A percentile compares a stretch with the other conserved stretches of the same genome.
phyloP scores from a whole-genome alignment of 306 rosid genomes.

The Corylus avellana region DNA sequence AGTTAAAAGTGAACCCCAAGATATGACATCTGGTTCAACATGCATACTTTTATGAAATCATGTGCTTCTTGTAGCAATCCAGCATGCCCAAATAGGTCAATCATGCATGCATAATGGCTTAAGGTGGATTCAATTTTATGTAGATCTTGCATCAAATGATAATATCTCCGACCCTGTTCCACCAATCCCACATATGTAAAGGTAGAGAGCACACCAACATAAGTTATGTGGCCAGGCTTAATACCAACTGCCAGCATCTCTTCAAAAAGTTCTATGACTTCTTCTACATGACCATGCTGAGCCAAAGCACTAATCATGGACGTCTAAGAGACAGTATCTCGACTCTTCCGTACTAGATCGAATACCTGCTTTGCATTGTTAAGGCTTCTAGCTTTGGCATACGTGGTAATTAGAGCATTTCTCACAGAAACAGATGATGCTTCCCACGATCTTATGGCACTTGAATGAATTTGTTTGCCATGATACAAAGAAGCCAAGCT shows the following conservation, averaged over 20 bases:
- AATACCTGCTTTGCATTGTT: conserved; percentile 64
- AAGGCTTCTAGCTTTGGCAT: conserved; percentile 81
- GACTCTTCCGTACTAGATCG: conserved; percentile 37
- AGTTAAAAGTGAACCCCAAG: conserved; percentile 88
- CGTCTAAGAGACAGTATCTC: conserved; percentile 73
- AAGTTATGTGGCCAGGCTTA: conserved; percentile 83
- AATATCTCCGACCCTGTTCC: conserved; percentile 65
- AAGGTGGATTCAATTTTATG: conserved; percentile 74
- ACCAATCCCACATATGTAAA: conserved; percentile 81
- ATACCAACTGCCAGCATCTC: conserved; percentile 62
- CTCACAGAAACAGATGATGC: conserved; percentile 68
- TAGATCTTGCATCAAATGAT: conserved; percentile 62
- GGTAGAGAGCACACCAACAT: conserved; percentile 82
- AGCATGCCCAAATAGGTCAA: conserved; percentile 80
- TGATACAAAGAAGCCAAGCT: conserved; percentile 69
- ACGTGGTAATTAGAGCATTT: conserved; percentile 81
- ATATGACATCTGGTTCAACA: conserved; percentile 72
- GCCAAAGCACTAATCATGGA: conserved; percentile 88
- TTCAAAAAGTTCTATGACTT: conserved; percentile 78
- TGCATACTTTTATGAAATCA: conserved; percentile 61
- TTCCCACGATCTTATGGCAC: conserved; percentile 63
- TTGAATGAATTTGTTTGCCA: conserved; percentile 84
- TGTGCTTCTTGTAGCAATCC: no score
- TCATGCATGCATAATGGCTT: conserved; percentile 83
- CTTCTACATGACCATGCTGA: conserved; percentile 83